Evolutionary conservation across 2,329 filamentous ascomycete genomes (phyloP).

Genomic region (Aspergillus nomiae): DNA sequence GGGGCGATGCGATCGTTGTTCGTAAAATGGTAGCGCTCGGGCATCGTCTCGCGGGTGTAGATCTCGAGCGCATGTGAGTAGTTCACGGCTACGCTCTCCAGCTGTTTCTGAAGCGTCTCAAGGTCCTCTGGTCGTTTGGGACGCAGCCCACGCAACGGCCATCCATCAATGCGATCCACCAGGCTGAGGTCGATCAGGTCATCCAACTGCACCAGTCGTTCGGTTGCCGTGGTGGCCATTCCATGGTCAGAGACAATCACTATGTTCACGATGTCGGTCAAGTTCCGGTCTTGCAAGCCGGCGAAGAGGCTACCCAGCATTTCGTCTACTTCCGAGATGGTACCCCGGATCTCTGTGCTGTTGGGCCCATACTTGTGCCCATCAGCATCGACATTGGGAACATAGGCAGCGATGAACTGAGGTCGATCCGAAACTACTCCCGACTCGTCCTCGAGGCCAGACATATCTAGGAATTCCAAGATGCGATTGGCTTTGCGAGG

Average conservation of each 20-base stretch:
- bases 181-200: conserved; percentile 77
- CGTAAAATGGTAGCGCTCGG: conserved; percentile 86
- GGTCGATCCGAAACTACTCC: conserved; percentile 64
- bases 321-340: conserved; percentile 75
- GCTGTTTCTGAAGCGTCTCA: conserved; percentile 64
- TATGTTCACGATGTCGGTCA: conserved; percentile 88
- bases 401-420: conserved; percentile 91
- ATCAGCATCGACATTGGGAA: conserved; percentile 85
- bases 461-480: conserved; percentile 80
- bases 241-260: conserved; percentile 97
- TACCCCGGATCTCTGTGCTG: conserved; percentile 82
- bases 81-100: conserved; percentile 59
- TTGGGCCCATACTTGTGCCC: conserved; percentile 92
- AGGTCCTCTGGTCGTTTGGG: conserved; percentile 72
- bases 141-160: conserved; percentile 87
- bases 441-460: conserved; percentile 65
- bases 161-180: conserved; percentile 86
- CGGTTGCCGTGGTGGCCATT: conserved; percentile 88
- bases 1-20: conserved; percentile 89
- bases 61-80: conserved; percentile 71
- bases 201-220: conserved; percentile 83
- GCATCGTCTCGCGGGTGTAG: conserved; percentile 87
- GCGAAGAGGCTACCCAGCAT: conserved; percentile 79
- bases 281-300: conserved; percentile 76
- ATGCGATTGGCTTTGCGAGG: conserved; percentile 76